phyloP scores from a whole-genome alignment of 129 eudicot species.

The Saussurea involucrata region DNA sequence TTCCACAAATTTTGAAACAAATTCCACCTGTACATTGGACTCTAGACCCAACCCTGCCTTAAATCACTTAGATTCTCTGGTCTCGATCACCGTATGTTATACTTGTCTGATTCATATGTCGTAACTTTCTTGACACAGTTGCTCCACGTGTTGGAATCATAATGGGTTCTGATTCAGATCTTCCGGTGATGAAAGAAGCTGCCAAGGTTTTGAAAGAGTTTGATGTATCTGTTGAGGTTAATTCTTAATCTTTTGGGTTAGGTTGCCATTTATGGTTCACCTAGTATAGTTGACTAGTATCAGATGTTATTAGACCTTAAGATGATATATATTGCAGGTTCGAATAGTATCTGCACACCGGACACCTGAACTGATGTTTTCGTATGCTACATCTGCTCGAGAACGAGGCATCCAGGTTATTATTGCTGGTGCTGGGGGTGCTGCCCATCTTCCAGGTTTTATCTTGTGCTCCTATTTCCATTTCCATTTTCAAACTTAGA shows the following conservation, averaged over 20 bases:
- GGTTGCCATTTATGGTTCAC: background rate
- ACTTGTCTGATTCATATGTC: background rate
- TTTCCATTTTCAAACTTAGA: background rate
- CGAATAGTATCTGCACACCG: slow-evolving; percentile 94
- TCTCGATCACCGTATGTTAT: background rate
- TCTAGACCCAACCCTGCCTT: background rate
- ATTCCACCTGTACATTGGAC: background rate
- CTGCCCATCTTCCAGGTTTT: slow-evolving; percentile 97
- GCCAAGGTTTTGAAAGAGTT: slow-evolving; percentile 65
- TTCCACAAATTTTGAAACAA: background rate
- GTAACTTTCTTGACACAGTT: slow-evolving; percentile 30
- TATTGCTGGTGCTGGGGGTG: slow-evolving; percentile 99
- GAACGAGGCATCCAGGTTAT: slow-evolving; percentile 89
- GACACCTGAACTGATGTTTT: slow-evolving; percentile 86
- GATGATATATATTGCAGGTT: slow-evolving; percentile 40
- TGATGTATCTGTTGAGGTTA: slow-evolving; percentile 74
- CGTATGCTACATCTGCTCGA: slow-evolving; percentile 78
- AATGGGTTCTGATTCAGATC: slow-evolving; percentile 99
- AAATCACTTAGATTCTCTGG: no score
- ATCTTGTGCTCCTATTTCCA: background rate
- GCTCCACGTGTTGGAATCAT: slow-evolving; percentile 86
- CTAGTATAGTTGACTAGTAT: background rate
- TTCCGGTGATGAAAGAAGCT: slow-evolving; percentile 98
- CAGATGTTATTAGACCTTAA: background rate
- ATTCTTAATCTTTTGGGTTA: background rate